Evolutionary conservation across 768 basidiomycete species (phyloP), one percentile per base, ranked within the genome.

Genomic region (Termitomyces sp.): DNA sequence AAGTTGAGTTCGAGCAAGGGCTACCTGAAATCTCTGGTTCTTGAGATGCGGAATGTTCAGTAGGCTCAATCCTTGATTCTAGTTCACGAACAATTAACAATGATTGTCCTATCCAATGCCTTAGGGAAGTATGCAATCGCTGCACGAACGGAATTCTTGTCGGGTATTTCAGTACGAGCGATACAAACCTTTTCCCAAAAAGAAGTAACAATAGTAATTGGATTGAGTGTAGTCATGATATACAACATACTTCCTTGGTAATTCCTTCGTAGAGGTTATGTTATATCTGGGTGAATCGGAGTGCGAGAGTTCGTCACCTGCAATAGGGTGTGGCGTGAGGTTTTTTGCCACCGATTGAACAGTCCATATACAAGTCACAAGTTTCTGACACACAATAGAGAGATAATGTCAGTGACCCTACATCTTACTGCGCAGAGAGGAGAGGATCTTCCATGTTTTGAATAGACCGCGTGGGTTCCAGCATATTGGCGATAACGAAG

Each of bases 381-480:
- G 26, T 26, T 26, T 14, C 40, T 40, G 16, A 13, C 6, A 24
- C 16, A 42, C 1, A 35, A 32, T 7, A 44, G 4, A 30, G 28
- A n/a, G 14, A 16, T 16, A 3, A 14, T 44, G 28, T 22, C 26
- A 26, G 12, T 40, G 45, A 36, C 44, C 20, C 9, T 38, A 13
- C 16, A 38, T 45, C 16, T 32, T 52, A 52, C 36, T 26, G 6
- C 14, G 24, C 16, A 24, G 53, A 36, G 33, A 60, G 22, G 26
- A 42, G 57, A 10, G 51, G 44, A 28, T 57, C 59, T 22, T 56
- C 50, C 2, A 62, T 54, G 51, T 75, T 80, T 30, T 69, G 60
- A 55, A 82, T 77, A 22, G 71, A 64, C 57, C 68, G 72, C 14
- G 79, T 80, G 30, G 81, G 77, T 51, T 76, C 67, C 62, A 82